phyloP scores from a whole-genome alignment of 208 protist genomes.

The Wallacemonas sp. region DNA sequence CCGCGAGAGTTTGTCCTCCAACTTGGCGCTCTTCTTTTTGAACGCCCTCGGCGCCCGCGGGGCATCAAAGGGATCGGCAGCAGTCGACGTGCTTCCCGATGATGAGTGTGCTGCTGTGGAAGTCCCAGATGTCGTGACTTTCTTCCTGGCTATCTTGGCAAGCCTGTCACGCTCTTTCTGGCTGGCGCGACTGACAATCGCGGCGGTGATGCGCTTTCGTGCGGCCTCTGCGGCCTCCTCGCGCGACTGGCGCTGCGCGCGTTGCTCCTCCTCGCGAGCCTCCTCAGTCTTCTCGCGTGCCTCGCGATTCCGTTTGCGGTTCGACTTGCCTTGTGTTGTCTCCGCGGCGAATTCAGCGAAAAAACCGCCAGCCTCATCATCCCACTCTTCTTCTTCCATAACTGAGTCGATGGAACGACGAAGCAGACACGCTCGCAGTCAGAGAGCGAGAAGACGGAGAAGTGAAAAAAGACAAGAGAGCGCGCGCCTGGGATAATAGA shows the following conservation, averaged over 20 bases:
- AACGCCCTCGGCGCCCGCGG: not conserved
- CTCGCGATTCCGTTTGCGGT: slow-evolving; percentile 47
- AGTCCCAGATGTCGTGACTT: too few species aligned
- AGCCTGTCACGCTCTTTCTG: slow-evolving; percentile 33
- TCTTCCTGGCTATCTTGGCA: too few species aligned
- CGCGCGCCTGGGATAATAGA: too few species aligned
- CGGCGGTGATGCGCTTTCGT: slow-evolving; percentile 54
- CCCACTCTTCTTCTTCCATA: slow-evolving; percentile 50
- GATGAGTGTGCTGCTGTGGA: too few species aligned
- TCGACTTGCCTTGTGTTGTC: slow-evolving; percentile 27
- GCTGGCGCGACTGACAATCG: slow-evolving; percentile 57
- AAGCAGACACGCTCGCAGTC: too few species aligned
- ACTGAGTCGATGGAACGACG: not conserved
- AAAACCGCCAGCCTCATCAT: slow-evolving; percentile 57
- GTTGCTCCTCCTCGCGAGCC: not conserved
- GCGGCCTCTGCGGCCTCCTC: slow-evolving; percentile 41
- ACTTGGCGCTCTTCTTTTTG: slow-evolving; percentile 23
- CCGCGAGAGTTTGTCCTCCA: slow-evolving; percentile 30
- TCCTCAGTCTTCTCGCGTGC: slow-evolving; percentile 12
- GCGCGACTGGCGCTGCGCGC: slow-evolving; percentile 9
- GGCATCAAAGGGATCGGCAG: not conserved
- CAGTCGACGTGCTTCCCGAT: not conserved
- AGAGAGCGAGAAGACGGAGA: not conserved
- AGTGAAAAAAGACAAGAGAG: not conserved
- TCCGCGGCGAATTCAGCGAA: slow-evolving; percentile 53